Percentiles rank a stretch among this genome's conserved stretches.
These are phyloP conservation scores for Sequoia sempervirens DNA, from an alignment of 75 land plant species.

Conservation along the genomic window DNA sequence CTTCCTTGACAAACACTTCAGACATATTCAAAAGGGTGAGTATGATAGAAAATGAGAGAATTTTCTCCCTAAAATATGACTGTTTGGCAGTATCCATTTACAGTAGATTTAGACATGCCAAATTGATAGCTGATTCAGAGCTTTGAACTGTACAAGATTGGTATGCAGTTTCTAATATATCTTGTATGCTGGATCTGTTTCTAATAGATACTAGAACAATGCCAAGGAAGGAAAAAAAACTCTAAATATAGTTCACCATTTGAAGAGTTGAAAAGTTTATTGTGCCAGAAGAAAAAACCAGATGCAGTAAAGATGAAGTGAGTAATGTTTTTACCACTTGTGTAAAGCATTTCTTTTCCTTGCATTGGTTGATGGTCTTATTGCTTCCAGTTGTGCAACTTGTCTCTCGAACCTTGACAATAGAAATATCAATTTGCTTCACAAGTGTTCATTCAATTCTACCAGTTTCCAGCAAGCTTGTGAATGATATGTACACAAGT, in stretches of 20 bases:
- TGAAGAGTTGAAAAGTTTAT: conserved; percentile 36
- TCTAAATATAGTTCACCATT: conserved; percentile 29
- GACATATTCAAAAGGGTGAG: conserved; percentile 79
- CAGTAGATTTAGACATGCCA: not conserved
- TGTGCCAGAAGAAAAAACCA: conserved; percentile 30
- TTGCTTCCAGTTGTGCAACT: too few species aligned
- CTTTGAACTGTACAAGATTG: not conserved
- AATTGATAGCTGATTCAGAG: not conserved
- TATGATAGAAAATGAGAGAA: not conserved
- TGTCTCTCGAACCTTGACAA: not conserved
- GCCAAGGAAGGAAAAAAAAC: conserved; percentile 27
- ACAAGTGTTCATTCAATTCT: not conserved
- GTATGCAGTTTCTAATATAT: not conserved
- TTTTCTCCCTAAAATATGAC: not conserved
- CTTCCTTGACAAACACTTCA: conserved; percentile 59
- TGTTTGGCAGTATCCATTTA: not conserved
- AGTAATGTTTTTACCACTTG: conserved; percentile 8
- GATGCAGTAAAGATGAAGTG: conserved; percentile 41
- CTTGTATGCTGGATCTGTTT: not conserved
- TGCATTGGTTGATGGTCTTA: not conserved
- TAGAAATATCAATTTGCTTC: not conserved
- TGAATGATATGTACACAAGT: not conserved
- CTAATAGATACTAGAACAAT: conserved; percentile 47
- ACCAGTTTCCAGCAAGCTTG: not conserved
- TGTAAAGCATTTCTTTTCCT: not conserved